phyloP scores from a whole-genome alignment of 176 grass and related monocot genomes.

The Oryza punctata region DNA sequence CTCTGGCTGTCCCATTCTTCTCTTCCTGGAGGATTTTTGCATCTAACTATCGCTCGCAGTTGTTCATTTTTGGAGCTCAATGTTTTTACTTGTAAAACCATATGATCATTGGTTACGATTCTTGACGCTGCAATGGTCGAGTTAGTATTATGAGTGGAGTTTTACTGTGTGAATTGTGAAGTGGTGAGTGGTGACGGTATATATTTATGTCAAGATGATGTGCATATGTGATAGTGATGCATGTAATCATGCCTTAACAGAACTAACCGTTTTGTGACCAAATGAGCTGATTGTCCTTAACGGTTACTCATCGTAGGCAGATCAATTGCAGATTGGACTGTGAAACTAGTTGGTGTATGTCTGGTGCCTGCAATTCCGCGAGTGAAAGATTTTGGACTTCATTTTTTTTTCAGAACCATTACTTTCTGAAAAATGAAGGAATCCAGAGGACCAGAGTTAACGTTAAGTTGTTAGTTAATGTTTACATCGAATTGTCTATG shows the following conservation, averaged over 20 bases:
- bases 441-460: not conserved
- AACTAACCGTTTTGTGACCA: slow-evolving; percentile 2
- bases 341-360: not conserved
- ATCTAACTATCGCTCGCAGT: not conserved
- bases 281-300: slow-evolving; percentile 36
- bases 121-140: not conserved
- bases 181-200: slow-evolving; percentile 4
- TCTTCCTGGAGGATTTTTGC: slow-evolving; percentile 15
- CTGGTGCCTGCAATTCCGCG: not conserved
- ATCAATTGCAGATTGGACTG: not conserved
- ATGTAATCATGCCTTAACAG: slow-evolving; percentile 5
- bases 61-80: not conserved
- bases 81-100: not conserved
- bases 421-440: not conserved
- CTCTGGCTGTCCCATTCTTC: not conserved
- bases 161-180: not conserved
- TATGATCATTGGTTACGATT: slow-evolving; percentile 16
- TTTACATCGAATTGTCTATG: not conserved
- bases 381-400: not conserved
- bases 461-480: not conserved
- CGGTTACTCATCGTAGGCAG: slow-evolving; percentile 27
- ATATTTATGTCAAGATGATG: slow-evolving; percentile 1
- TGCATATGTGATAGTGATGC: not conserved
- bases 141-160: not conserved
- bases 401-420: not conserved